Conservation (phyloP, 225 moss, liverwort and hornwort species). For the Bryum argenteum region DNA sequence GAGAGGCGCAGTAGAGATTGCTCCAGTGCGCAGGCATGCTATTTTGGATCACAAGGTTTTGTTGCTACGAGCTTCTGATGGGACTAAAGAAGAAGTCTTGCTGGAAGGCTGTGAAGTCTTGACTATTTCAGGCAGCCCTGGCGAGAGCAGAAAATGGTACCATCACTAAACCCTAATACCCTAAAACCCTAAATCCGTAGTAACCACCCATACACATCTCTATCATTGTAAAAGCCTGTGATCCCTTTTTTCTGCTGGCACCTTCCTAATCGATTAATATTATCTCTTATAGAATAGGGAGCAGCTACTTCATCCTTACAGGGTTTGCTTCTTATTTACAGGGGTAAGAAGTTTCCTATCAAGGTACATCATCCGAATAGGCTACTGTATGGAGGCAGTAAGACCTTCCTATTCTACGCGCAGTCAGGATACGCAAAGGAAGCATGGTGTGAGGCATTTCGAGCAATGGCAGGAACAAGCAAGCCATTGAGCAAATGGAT, state of each 20-base stretch:
- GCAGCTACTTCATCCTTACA: neutral
- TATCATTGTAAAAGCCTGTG: neutral
- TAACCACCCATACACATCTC: neutral
- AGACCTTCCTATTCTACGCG: constrained; percentile 51
- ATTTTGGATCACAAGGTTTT: constrained; percentile 56
- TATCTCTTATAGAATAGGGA: neutral
- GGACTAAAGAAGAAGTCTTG: constrained; percentile 51
- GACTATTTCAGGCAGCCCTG: constrained; percentile 65
- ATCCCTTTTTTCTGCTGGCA: neutral
- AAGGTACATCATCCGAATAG: constrained; percentile 48
- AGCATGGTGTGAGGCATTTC: constrained; percentile 64
- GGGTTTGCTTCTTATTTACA: constrained; percentile 18
- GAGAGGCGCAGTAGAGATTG: constrained; percentile 55
- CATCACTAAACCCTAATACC: neutral
- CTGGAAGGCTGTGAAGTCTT: constrained; percentile 77
- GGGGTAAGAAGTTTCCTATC: constrained; percentile 65
- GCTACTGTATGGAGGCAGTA: constrained; percentile 32
- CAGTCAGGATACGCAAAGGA: constrained; percentile 69
- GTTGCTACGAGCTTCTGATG: constrained; percentile 58
- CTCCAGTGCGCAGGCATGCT: constrained; percentile 73
- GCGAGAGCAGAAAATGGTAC: constrained; percentile 83
- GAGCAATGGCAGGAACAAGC: constrained; percentile 44
- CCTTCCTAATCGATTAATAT: neutral
- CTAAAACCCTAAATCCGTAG: neutral
- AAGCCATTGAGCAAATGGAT: constrained; percentile 37